Conservation (phyloP, 441 rosid species). For the Metrosideros polymorpha region DNA sequence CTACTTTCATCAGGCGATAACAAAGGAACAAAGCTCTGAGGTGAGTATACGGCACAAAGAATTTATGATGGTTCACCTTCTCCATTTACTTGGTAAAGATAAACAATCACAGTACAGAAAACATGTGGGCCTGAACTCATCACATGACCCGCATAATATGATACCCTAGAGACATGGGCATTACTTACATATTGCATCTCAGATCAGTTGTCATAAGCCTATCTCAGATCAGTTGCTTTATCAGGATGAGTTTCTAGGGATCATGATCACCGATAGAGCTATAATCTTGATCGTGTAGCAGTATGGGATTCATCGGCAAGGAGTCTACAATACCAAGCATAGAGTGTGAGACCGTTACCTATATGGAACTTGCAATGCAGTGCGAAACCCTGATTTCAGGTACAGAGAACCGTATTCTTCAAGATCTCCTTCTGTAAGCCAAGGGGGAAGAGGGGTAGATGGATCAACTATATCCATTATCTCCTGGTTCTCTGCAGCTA, state of each 20-base stretch:
- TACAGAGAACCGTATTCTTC: constrained; percentile 33
- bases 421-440: constrained; percentile 49
- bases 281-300: not conserved
- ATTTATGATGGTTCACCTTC: not conserved
- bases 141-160: not conserved
- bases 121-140: not conserved
- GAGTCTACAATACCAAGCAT: not conserved
- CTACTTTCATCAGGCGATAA: not conserved
- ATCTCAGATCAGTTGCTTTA: not conserved
- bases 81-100: not conserved
- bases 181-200: not conserved
- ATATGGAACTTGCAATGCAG: constrained; percentile 47
- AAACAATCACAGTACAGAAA: not conserved
- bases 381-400: constrained; percentile 42
- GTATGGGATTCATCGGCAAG: not conserved
- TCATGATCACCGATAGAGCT: not conserved
- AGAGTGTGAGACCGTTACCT: constrained; percentile 17
- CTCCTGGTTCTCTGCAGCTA: constrained; percentile 42
- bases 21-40: not conserved
- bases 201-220: not conserved
- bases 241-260: not conserved
- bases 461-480: constrained; percentile 47
- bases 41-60: not conserved
- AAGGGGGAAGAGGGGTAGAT: constrained; percentile 44
- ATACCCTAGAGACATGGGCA: not conserved